A percentile compares a stretch with the other conserved stretches of the same genome.
phyloP scores from a whole-genome alignment of 2,329 filamentous ascomycete genomes.

The Nothopassalora personata region DNA sequence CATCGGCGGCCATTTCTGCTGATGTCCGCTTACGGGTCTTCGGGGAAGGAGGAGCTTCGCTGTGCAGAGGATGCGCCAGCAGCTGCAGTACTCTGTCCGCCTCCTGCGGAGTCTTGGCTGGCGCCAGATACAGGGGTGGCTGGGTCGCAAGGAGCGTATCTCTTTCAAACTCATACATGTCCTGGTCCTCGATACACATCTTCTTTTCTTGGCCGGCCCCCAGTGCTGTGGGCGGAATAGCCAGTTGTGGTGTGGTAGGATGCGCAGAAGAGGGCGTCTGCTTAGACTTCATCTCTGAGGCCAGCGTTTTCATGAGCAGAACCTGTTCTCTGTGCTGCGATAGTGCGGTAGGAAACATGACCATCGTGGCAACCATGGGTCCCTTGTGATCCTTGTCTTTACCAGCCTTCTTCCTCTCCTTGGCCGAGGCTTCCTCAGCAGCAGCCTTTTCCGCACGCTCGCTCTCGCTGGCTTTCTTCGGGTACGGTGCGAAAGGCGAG shows the following conservation, averaged over 20 bases:
- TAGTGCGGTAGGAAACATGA: conserved; percentile 77
- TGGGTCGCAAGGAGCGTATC: conserved; percentile 69
- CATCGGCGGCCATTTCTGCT: conserved; percentile 90
- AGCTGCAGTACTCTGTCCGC: conserved; percentile 66
- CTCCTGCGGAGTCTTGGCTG: conserved; percentile 63
- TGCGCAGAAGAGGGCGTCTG: conserved; percentile 43
- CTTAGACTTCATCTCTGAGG: conserved; percentile 46
- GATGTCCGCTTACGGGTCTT: conserved; percentile 90
- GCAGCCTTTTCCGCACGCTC: conserved; percentile 43
- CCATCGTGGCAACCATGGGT: conserved; percentile 66
- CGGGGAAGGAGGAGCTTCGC: conserved; percentile 69
- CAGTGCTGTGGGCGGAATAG: conserved; percentile 37
- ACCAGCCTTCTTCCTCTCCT: conserved; percentile 24
- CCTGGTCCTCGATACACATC: conserved; percentile 70
- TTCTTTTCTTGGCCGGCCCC: conserved; percentile 34
- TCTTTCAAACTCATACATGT: conserved; percentile 70
- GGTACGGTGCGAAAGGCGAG: conserved; percentile 76
- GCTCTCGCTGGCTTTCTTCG: conserved; percentile 31
- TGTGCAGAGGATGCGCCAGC: conserved; percentile 71
- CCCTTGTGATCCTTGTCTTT: conserved; percentile 30
- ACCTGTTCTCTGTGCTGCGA: conserved; percentile 70
- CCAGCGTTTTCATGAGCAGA: conserved; percentile 67
- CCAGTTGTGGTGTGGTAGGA: conserved; percentile 48
- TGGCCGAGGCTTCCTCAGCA: conserved; percentile 40
- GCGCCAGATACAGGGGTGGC: conserved; percentile 70